phyloP scores from a whole-genome alignment of 805 yeast genomes.

The Teunomyces panamensis region DNA sequence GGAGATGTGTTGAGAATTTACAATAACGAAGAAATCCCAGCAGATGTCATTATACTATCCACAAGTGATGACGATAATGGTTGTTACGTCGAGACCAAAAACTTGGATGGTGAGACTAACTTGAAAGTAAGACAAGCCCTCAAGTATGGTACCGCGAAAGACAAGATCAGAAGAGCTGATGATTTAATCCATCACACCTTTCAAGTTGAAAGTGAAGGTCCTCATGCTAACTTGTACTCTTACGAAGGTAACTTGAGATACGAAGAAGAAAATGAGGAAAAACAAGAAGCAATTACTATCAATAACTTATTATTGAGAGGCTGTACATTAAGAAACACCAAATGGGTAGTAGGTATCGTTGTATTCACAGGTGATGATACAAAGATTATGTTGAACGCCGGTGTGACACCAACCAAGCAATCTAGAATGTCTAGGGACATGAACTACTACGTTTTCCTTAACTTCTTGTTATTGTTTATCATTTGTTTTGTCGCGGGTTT shows the following conservation, averaged over 20 bases:
- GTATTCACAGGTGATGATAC: constrained; percentile 76
- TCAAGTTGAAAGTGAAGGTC: constrained; percentile 80
- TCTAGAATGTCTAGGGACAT: constrained; percentile 64
- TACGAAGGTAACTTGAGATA: constrained; percentile 65
- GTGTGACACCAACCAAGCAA: constrained; percentile 71
- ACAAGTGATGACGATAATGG: constrained; percentile 70
- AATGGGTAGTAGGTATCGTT: constrained; percentile 72
- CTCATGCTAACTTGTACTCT: constrained; percentile 72
- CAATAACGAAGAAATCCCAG: constrained; percentile 75
- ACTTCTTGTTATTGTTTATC: constrained; percentile 58
- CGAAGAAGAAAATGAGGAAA: constrained; percentile 13
- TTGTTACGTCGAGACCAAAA: constrained; percentile 67
- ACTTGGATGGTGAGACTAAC: constrained; percentile 75
- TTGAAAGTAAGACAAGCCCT: constrained; percentile 73
- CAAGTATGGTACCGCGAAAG: constrained; percentile 53
- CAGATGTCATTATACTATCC: constrained; percentile 65
- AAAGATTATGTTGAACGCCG: constrained; percentile 75
- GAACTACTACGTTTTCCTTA: constrained; percentile 62
- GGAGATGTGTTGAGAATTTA: constrained; percentile 70
- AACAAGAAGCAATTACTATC: constrained; percentile 56
- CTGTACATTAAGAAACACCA: constrained; percentile 67
- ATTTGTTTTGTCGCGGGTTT: constrained; percentile 69
- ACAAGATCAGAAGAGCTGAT: constrained; percentile 38
- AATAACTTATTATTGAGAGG: constrained; percentile 72
- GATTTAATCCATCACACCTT: constrained; percentile 45